A percentile compares a stretch with the other conserved stretches of the same genome.
phyloP scores from a whole-genome alignment of 306 rosid genomes.

The Sophora flavescens region DNA sequence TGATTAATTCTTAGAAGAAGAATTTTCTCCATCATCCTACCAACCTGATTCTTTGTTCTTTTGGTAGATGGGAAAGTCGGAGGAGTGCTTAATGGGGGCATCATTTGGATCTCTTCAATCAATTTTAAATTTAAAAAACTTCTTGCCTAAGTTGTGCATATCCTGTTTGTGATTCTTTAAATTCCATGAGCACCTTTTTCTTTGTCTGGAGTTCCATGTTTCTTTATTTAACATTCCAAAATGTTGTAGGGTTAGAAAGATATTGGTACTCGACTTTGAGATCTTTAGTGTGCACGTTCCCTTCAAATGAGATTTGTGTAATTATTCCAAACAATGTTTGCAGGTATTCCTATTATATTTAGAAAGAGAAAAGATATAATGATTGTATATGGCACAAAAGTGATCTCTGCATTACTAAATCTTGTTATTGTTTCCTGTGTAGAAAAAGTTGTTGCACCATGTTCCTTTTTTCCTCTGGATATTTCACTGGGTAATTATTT shows the following conservation, averaged over 20 bases:
- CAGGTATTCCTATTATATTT: too few species aligned
- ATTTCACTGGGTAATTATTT: neutral
- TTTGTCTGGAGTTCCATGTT: slow-evolving; percentile 39
- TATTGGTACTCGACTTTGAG: too few species aligned
- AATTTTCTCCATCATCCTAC: slow-evolving; percentile 45
- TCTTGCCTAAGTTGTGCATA: slow-evolving; percentile 70
- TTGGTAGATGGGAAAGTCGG: neutral
- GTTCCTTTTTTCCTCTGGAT: slow-evolving; percentile 31
- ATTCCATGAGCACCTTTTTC: slow-evolving; percentile 45
- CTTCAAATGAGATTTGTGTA: too few species aligned
- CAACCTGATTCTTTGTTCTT: slow-evolving; percentile 38
- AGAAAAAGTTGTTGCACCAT: too few species aligned
- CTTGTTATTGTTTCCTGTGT: too few species aligned
- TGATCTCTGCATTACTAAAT: too few species aligned
- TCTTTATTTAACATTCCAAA: too few species aligned
- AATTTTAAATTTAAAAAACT: slow-evolving; percentile 17
- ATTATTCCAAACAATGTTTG: too few species aligned
- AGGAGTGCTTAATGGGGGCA: slow-evolving; percentile 46
- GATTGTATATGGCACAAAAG: too few species aligned
- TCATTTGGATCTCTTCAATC: slow-evolving; percentile 27
- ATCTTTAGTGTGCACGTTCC: too few species aligned
- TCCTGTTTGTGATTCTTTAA: slow-evolving; percentile 55
- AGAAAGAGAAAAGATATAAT: too few species aligned
- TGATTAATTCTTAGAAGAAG: slow-evolving; percentile 50
- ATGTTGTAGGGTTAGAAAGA: too few species aligned